These are phyloP conservation scores for Plasmopara muralis DNA, from an alignment of 352 stramenopile genomes.

Conservation along the genomic window DNA sequence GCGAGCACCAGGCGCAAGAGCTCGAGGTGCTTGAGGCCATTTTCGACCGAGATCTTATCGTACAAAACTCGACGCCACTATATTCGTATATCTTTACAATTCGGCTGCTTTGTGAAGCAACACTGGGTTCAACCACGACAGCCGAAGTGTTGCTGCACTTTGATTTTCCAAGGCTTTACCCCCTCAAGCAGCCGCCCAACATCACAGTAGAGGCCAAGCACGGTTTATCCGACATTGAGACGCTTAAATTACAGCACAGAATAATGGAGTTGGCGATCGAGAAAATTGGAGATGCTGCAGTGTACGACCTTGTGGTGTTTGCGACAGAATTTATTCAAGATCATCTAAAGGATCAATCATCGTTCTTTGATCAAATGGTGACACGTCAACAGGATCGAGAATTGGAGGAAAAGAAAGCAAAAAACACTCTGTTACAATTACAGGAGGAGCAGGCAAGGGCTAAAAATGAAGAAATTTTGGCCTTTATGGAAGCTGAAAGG, in stretches of 20 bases:
- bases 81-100: conserved; percentile 84
- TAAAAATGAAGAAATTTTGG: conserved; percentile 70
- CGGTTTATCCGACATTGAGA: conserved; percentile 65
- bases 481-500: conserved; percentile 70
- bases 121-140: conserved; percentile 27
- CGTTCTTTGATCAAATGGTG: conserved; percentile 86
- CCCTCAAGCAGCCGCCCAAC: conserved; percentile 53
- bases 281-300: conserved; percentile 66
- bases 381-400: conserved; percentile 67
- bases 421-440: conserved; percentile 43
- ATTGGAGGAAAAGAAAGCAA: conserved; percentile 49
- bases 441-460: conserved; percentile 56
- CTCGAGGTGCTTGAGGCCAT: conserved; percentile 80
- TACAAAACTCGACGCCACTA: conserved; percentile 68
- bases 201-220: conserved; percentile 63
- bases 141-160: conserved; percentile 73
- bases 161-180: conserved; percentile 60
- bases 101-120: conserved; percentile 50
- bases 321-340: conserved; percentile 78
- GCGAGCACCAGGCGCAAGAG: conserved; percentile 69
- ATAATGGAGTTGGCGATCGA: conserved; percentile 54
- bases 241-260: conserved; percentile 40
- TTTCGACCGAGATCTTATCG: conserved; percentile 61
- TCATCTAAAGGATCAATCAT: conserved; percentile 76
- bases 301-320: conserved; percentile 81